Percentiles rank a stretch among this genome's conserved stretches.
phyloP scores from a whole-genome alignment of 352 stramenopile species.

The Phytophthora aleatoria region DNA sequence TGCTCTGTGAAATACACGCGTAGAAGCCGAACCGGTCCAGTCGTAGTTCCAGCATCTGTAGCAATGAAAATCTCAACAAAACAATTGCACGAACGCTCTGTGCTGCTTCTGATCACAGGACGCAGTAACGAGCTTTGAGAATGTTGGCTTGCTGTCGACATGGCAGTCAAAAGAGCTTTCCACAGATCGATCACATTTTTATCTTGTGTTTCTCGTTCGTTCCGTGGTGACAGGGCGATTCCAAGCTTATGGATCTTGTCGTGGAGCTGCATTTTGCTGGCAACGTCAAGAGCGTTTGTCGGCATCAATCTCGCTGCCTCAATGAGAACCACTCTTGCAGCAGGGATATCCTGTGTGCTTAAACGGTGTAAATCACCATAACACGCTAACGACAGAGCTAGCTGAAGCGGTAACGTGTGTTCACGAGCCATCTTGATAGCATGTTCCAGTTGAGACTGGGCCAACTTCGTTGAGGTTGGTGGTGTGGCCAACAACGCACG shows the following conservation, averaged over 20 bases:
- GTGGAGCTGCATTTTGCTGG: constrained; percentile 52
- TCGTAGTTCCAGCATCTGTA: background rate
- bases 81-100: constrained; percentile 26
- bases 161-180: constrained; percentile 18
- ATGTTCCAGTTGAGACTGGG: constrained; percentile 38
- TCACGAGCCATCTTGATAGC: constrained; percentile 38
- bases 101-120: constrained; percentile 23
- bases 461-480: constrained; percentile 19
- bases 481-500: constrained; percentile 13
- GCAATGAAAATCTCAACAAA: constrained; percentile 24
- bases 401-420: constrained; percentile 39
- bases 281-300: constrained; percentile 30
- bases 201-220: constrained; percentile 23
- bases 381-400: constrained; percentile 46
- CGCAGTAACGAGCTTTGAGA: constrained; percentile 10
- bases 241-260: constrained; percentile 42
- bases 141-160: constrained; percentile 10
- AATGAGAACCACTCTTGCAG: constrained; percentile 27
- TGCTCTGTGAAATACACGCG: constrained; percentile 42
- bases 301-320: constrained; percentile 45
- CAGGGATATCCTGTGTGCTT: constrained; percentile 9
- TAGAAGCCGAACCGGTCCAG: constrained; percentile 25
- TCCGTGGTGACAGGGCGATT: constrained; percentile 5
- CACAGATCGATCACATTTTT: constrained; percentile 34
- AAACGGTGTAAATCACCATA: constrained; percentile 37